Conservation (phyloP, 768 basidiomycete species). For the Tricholoma flavovirens region DNA sequence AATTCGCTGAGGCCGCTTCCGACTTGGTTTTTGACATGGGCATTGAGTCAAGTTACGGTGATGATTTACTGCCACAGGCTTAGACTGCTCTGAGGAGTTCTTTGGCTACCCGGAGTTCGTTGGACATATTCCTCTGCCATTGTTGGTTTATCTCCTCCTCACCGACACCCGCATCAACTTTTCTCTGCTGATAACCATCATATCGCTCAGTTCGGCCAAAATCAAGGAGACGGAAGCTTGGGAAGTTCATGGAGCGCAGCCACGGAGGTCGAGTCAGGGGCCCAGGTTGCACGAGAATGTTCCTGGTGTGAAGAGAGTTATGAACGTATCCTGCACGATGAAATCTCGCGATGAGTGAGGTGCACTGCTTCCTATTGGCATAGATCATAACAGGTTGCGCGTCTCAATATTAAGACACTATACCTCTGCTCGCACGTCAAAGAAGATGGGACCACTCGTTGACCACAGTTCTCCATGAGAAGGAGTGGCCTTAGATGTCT, state of each 20-base stretch:
- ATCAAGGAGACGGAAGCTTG: constrained; percentile 46
- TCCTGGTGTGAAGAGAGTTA: constrained; percentile 35
- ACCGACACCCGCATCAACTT: background rate
- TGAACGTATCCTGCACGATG: constrained; percentile 35
- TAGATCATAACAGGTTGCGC: background rate
- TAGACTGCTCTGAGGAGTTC: background rate
- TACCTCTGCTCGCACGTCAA: background rate
- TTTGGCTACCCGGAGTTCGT: background rate
- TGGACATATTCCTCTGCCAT: background rate
- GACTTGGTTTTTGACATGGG: too few relatives aligned
- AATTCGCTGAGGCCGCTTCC: too few relatives aligned
- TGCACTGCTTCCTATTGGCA: constrained; percentile 15
- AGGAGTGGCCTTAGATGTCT: background rate
- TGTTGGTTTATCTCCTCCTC: background rate
- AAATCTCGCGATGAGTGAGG: constrained; percentile 34
- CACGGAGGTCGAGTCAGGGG: constrained; percentile 29
- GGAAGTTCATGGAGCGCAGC: constrained; percentile 19
- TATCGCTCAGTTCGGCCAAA: constrained; percentile 32
- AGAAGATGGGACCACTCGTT: background rate
- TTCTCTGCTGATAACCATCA: background rate
- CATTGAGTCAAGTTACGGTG: too few relatives aligned
- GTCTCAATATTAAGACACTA: background rate
- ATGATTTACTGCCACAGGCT: too few relatives aligned
- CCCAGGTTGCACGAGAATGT: constrained; percentile 39
- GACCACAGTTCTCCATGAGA: background rate